Percentiles rank a stretch among this genome's conserved stretches.
phyloP scores from a whole-genome alignment of 495 filamentous ascomycete species.

The Oidiodendron maius region DNA sequence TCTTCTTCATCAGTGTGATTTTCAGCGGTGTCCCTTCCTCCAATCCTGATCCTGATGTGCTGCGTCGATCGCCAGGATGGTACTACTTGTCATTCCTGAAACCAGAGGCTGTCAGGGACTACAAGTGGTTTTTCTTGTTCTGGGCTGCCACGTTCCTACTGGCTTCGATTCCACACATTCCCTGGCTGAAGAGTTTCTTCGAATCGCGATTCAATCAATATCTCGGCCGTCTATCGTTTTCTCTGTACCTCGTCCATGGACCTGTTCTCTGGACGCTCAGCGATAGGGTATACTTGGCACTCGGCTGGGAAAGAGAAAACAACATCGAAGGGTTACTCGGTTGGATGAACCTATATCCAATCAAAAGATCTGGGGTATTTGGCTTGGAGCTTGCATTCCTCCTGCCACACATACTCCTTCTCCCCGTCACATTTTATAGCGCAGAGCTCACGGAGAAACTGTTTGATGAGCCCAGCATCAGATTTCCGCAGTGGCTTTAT shows the following conservation, averaged over 20 bases:
- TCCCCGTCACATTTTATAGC: slow-evolving; percentile 49
- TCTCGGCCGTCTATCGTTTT: not conserved
- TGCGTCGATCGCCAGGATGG: slow-evolving; percentile 38
- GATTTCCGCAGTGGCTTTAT: slow-evolving; percentile 47
- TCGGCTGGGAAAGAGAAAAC: slow-evolving; percentile 31
- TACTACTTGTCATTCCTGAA: slow-evolving; percentile 39
- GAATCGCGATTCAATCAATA: not conserved
- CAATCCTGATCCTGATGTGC: slow-evolving; percentile 23
- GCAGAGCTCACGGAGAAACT: slow-evolving; percentile 48
- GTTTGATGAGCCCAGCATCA: slow-evolving; percentile 50
- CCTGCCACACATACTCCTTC: slow-evolving; percentile 41
- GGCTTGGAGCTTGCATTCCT: slow-evolving; percentile 49
- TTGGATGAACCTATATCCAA: slow-evolving; percentile 4
- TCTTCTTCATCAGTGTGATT: slow-evolving; percentile 27
- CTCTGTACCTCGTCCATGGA: slow-evolving; percentile 8
- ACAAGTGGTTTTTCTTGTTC: slow-evolving; percentile 48
- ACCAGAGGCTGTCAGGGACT: slow-evolving; percentile 42
- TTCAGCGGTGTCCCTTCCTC: slow-evolving; percentile 41
- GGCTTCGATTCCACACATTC: not conserved
- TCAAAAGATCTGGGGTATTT: slow-evolving; percentile 31
- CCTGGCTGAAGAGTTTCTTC: not conserved
- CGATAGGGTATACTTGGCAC: slow-evolving; percentile 43
- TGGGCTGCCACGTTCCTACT: slow-evolving; percentile 41
- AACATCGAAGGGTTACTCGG: slow-evolving; percentile 27
- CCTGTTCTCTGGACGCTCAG: slow-evolving; percentile 45